Evolutionary conservation across 2,329 filamentous ascomycete species (phyloP).

Genomic region (Aureobasidium mangrovei): DNA sequence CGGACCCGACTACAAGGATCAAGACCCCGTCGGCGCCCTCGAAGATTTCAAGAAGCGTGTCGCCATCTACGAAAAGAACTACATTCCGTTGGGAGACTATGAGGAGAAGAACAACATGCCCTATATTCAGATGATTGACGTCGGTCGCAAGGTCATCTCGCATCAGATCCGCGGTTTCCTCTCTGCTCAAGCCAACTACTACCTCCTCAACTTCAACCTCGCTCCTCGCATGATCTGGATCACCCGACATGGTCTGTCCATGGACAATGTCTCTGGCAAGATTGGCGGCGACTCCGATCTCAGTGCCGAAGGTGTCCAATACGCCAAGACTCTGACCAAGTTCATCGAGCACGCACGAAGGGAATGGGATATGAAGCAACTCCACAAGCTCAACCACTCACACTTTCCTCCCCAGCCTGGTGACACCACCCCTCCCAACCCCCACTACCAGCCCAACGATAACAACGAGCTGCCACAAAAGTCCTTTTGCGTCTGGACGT

Average conservation of each 20-base stretch:
- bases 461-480: conserved; percentile 28
- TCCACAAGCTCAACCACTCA: conserved; percentile 63
- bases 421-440: conserved; percentile 90
- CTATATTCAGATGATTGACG: conserved; percentile 97
- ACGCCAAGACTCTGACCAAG: conserved; percentile 67
- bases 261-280: conserved; percentile 78
- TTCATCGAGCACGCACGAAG: conserved; percentile 77
- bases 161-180: conserved; percentile 88
- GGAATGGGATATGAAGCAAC: conserved; percentile 76
- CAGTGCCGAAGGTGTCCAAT: conserved; percentile 69
- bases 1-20: conserved; percentile 90
- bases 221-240: conserved; percentile 97
- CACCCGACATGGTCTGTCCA: conserved; percentile 84
- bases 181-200: conserved; percentile 84
- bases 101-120: conserved; percentile 87
- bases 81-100: conserved; percentile 79
- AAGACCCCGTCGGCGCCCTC: conserved; percentile 77
- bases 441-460: conserved; percentile 56
- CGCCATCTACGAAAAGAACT: conserved; percentile 86
- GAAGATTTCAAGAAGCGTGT: conserved; percentile 91
- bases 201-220: conserved; percentile 93
- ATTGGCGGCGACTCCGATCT: conserved; percentile 86
- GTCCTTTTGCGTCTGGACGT: conserved; percentile 90
- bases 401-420: conserved; percentile 86
- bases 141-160: conserved; percentile 86